Conservation (phyloP, 768 basidiomycete species). For the Leucosporidium creatinivorum region DNA sequence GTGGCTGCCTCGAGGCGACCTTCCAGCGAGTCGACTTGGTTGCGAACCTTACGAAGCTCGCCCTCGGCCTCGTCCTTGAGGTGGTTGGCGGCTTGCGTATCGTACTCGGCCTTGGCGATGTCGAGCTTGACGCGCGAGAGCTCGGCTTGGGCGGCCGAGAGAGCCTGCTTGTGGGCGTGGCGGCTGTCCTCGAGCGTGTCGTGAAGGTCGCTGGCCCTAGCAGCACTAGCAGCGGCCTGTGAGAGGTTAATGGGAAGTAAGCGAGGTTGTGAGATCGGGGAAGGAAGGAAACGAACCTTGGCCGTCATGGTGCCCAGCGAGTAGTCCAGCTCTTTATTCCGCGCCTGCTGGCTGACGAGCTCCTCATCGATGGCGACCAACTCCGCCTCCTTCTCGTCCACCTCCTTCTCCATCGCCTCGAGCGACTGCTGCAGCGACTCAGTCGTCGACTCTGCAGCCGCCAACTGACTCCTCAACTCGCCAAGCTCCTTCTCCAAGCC, state of each 20-base stretch:
- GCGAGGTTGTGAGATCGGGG: no score
- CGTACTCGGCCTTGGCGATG: not conserved
- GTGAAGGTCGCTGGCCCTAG: slow-evolving; percentile 4
- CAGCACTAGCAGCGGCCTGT: slow-evolving; percentile 13
- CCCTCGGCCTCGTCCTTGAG: slow-evolving; percentile 25
- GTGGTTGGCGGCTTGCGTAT: not conserved
- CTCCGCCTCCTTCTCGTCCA: slow-evolving; percentile 25
- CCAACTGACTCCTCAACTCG: slow-evolving; percentile 37
- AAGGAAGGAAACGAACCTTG: not conserved
- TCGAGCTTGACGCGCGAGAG: not conserved
- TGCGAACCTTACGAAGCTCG: slow-evolving; percentile 59
- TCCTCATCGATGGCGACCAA: slow-evolving; percentile 14
- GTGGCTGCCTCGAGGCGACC: not conserved
- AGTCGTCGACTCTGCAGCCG: slow-evolving; percentile 12
- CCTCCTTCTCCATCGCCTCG: slow-evolving; percentile 52
- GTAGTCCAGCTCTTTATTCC: slow-evolving; percentile 47
- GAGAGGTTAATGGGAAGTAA: not conserved
- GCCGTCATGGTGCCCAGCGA: not conserved
- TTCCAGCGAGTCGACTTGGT: slow-evolving; percentile 23
- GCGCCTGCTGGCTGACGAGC: slow-evolving; percentile 35
- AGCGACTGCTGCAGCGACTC: slow-evolving; percentile 37
- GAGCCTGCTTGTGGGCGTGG: no score
- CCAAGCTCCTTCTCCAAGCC: slow-evolving; percentile 48
- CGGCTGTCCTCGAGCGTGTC: slow-evolving; percentile 5
- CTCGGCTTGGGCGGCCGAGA: not conserved